Conservation (phyloP, 2,329 filamentous ascomycete species). For the Penicillium sclerotigenum region DNA sequence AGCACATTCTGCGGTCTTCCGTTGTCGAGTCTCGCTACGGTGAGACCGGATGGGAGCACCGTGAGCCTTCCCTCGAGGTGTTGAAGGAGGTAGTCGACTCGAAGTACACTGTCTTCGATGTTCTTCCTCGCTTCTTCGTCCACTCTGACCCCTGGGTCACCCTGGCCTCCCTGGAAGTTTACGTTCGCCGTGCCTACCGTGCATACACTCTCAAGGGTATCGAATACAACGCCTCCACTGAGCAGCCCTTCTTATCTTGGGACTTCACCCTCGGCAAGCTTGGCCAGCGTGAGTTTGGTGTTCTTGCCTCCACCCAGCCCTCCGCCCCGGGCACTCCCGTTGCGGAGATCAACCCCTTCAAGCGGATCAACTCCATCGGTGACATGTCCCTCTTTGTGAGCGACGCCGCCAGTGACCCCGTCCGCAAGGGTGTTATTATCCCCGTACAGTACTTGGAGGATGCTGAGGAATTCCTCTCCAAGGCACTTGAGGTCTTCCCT, state of each 20-base stretch:
- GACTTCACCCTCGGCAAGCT: constrained; percentile 94
- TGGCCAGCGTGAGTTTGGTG: constrained; percentile 84
- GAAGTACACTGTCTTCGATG: constrained; percentile 97
- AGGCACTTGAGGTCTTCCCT: constrained; percentile 81
- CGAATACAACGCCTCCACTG: constrained; percentile 72
- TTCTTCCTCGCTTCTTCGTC: constrained; percentile 89
- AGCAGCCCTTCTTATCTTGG: constrained; percentile 80
- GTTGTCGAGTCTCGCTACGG: constrained; percentile 97
- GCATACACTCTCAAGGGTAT: constrained; percentile 89
- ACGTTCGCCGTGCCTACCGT: constrained; percentile 93
- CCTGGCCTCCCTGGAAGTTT: constrained; percentile 89
- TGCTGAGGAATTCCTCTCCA: constrained; percentile 78
- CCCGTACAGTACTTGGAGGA: constrained; percentile 93
- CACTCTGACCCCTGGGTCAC: constrained; percentile 94
- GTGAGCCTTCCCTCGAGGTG: constrained; percentile 82
- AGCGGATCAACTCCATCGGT: constrained; percentile 89
- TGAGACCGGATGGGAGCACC: constrained; percentile 94
- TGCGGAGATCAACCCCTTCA: constrained; percentile 61
- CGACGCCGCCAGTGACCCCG: constrained; percentile 67
- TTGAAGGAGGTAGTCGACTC: constrained; percentile 98
- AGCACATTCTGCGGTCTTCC: constrained; percentile 93
- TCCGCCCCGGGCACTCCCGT: constrained; percentile 78
- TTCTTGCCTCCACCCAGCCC: constrained; percentile 69
- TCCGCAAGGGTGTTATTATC: constrained; percentile 88
- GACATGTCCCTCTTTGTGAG: constrained; percentile 87